Base-by-base conservation (phyloP, 2,329 filamentous ascomycete species). In the Phialophora tarda region DNA sequence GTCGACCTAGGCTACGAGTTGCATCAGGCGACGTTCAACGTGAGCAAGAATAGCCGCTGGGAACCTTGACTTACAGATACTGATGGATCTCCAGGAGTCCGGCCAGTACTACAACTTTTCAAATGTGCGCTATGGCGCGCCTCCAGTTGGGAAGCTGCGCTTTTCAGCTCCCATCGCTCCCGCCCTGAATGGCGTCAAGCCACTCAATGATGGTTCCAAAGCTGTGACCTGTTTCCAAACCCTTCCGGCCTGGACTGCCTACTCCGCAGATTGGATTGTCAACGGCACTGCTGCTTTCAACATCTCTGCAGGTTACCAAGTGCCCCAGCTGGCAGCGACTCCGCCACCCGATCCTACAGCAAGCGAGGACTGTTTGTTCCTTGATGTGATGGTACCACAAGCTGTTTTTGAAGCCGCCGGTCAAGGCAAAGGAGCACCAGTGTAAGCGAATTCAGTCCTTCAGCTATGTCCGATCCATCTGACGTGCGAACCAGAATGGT, bases 91-190 rank as follows among this genome's bases (percentile, higher is more conserved):
- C 5, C 28, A 71, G 78, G 71, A 76, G 54, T 75, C 79, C 0
- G 74, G 74, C 21, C 73, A 76, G 21, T 78, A 82, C 69, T 86
- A 85, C 74, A 84, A 82, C 69, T 87, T 87, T 75, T 82, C 77
- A 55, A 86, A 87, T 70, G 85, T 87, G 65, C 80, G 84, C 38
- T 87, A 83, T 73, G 85, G 83, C 2, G 81, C 82, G 17, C 80
- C 85, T 8, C 84, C 85, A 1, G 68, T 82, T 2, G 84, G 82
- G 11, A 71, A 83, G 14, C 73, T 85, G 47, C 78, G 85, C 24
- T 87, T 85, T 68, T 77, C 77, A 21, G 79, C 80, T 30, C 84
- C 85, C 3, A 75, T 76, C 26, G 68, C 76, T 7, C 82, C 82
- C 1, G 51, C 32, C 44, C 44, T 30, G 8, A 53, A 48, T 26